These are phyloP conservation scores for Vickermania ingenoplastis DNA, from an alignment of 208 protist species.

Conservation along the genomic window DNA sequence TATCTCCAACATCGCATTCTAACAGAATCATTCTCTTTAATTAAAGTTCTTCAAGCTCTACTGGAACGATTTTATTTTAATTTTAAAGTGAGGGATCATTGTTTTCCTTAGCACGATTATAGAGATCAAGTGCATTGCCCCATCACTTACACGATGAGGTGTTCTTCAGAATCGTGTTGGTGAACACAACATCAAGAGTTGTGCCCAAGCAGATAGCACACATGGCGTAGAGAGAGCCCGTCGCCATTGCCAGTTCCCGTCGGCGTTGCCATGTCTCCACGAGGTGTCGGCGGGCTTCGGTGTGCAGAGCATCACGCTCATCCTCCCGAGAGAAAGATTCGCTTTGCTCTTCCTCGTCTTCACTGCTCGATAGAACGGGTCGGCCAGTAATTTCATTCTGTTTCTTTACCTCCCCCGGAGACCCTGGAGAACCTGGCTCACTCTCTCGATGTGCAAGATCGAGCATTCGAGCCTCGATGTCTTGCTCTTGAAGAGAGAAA, in stretches of 20 bases:
- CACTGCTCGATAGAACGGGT: not conserved
- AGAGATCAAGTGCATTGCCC: too few species aligned
- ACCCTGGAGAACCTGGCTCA: not conserved
- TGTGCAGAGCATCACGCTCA: not conserved
- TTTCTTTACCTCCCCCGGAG: not conserved
- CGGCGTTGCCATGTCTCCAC: slow-evolving; percentile 35
- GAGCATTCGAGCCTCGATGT: not conserved
- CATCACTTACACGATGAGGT: not conserved
- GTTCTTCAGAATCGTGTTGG: slow-evolving; percentile 46
- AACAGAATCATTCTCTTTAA: too few species aligned
- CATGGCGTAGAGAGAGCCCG: slow-evolving; percentile 70
- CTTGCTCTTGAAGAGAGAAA: slow-evolving; percentile 24
- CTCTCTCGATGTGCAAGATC: not conserved
- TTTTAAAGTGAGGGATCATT: too few species aligned
- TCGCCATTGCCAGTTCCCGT: slow-evolving; percentile 78
- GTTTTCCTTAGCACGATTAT: too few species aligned
- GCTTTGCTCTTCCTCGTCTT: slow-evolving; percentile 3
- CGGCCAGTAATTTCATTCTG: not conserved
- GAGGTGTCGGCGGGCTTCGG: slow-evolving; percentile 3
- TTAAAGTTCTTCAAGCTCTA: too few species aligned
- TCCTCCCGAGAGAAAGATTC: not conserved
- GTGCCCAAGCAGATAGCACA: slow-evolving; percentile 68
- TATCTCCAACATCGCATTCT: too few species aligned
- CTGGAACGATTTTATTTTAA: too few species aligned
- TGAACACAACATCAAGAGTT: slow-evolving; percentile 61